phyloP scores from a whole-genome alignment of 1,284 basidiomycete species.

The Moniliella sp. region DNA sequence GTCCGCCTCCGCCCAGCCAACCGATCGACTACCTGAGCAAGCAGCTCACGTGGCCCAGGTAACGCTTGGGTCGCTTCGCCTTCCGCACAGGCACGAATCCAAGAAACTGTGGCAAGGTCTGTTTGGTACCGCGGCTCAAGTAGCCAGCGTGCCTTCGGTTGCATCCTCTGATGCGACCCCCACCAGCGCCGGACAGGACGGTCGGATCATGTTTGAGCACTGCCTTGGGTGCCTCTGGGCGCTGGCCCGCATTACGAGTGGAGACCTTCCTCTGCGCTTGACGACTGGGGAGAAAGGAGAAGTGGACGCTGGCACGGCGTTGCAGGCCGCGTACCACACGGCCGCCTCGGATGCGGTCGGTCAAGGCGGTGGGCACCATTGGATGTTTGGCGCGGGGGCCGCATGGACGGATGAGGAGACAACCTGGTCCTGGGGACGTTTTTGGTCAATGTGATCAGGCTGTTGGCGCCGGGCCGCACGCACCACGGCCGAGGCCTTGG shows the following conservation, averaged over 20 bases:
- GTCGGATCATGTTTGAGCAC: slow-evolving; percentile 14
- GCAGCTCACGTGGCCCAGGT: background rate
- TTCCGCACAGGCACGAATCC: background rate
- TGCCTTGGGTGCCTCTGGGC: slow-evolving; percentile 20
- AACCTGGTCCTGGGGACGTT: slow-evolving; percentile 8
- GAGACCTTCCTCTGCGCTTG: slow-evolving; percentile 5
- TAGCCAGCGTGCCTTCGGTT: slow-evolving; percentile 10
- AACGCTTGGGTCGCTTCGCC: background rate
- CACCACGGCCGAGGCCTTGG: slow-evolving; percentile 46
- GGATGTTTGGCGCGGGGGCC: slow-evolving; percentile 10
- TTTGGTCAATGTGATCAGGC: slow-evolving; percentile 9
- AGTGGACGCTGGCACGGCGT: slow-evolving; percentile 8
- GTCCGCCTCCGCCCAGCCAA: slow-evolving; percentile 16
- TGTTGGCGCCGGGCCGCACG: slow-evolving; percentile 3
- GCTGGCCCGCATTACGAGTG: slow-evolving; percentile 12
- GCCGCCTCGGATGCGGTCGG: slow-evolving; percentile 11
- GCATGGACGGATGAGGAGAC: background rate
- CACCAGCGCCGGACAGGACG: slow-evolving; percentile 5
- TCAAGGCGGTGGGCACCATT: slow-evolving; percentile 14
- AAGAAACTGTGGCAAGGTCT: background rate
- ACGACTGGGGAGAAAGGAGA: background rate
- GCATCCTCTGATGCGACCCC: background rate
- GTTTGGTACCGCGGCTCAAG: slow-evolving; percentile 9
- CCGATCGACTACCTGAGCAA: too few species aligned
- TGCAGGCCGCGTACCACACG: slow-evolving; percentile 9